Evolutionary conservation across 805 yeast genomes (phyloP).

Genomic region (Citeromyces matritensis): DNA sequence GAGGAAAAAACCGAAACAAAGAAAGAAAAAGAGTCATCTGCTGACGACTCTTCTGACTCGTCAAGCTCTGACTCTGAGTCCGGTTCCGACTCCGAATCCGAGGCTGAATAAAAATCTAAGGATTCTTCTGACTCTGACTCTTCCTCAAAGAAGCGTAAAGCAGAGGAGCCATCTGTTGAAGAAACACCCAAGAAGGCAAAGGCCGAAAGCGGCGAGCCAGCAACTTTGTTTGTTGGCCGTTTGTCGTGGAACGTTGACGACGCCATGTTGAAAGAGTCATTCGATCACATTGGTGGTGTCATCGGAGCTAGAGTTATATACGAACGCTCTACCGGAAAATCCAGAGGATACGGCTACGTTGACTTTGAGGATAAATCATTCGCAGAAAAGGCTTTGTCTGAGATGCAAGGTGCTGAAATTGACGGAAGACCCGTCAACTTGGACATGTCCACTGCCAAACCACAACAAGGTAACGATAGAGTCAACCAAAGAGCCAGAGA

Average conservation of each 20-base stretch:
- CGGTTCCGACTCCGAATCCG: conserved; percentile 13
- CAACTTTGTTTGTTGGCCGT: conserved; percentile 92
- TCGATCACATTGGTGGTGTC: conserved; percentile 73
- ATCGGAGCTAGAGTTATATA: conserved; percentile 81
- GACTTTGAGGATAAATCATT: conserved; percentile 66
- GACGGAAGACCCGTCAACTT: conserved; percentile 95
- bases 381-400: conserved; percentile 78
- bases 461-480: conserved; percentile 31
- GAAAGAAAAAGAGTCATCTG: conserved; percentile 6
- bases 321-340: conserved; percentile 85
- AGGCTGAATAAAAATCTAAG: conserved; percentile 6
- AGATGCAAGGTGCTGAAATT: conserved; percentile 84
- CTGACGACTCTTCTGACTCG: conserved; percentile 2
- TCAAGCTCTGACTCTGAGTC: conserved; percentile 4
- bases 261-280: conserved; percentile 82
- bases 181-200: conserved; percentile 35
- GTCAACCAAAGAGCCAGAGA: conserved; percentile 70
- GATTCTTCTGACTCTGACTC: conserved; percentile 4
- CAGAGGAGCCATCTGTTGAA: conserved; percentile 20
- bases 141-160: conserved; percentile 22
- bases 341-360: conserved; percentile 96
- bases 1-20: too few relatives aligned
- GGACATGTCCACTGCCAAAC: conserved; percentile 81
- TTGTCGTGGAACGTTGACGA: conserved; percentile 96
- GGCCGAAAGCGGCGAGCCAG: conserved; percentile 43